These are phyloP conservation scores for Fomitopsis pulvina DNA, from an alignment of 768 basidiomycete genomes.

Conservation along the genomic window DNA sequence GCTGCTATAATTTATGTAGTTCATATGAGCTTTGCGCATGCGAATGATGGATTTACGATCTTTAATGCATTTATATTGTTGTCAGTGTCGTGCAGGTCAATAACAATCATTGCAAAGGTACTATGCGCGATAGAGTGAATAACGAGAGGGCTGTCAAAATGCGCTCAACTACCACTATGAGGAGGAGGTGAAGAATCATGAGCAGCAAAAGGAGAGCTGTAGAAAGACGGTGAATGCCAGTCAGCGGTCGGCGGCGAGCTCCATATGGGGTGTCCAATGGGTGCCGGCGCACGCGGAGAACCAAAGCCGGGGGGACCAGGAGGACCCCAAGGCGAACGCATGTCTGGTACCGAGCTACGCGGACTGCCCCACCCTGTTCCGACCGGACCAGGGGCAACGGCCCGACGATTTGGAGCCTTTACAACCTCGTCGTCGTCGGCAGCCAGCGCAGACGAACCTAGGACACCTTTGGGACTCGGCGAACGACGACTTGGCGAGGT, in stretches of 20 bases:
- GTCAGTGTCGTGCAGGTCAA: slow-evolving; percentile 24
- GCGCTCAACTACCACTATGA: slow-evolving; percentile 25
- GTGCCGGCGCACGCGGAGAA: slow-evolving; percentile 15
- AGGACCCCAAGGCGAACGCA: slow-evolving; percentile 42
- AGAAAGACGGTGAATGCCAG: slow-evolving; percentile 47
- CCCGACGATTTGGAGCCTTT: slow-evolving; percentile 35
- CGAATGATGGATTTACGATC: slow-evolving; percentile 7
- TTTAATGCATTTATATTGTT: slow-evolving; percentile 18
- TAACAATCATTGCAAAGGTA: slow-evolving; percentile 21
- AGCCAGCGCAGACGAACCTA: slow-evolving; percentile 73
- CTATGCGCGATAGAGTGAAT: slow-evolving; percentile 16
- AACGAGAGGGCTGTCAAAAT: slow-evolving; percentile 18
- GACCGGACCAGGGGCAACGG: slow-evolving; percentile 30
- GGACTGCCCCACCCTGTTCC: slow-evolving; percentile 42
- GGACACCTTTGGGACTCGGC: slow-evolving; percentile 54
- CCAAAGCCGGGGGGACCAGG: slow-evolving; percentile 25
- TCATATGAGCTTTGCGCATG: slow-evolving; percentile 6
- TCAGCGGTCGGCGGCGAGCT: slow-evolving; percentile 26
- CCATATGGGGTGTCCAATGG: slow-evolving; percentile 23
- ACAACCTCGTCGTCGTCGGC: slow-evolving; percentile 81
- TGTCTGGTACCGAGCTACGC: slow-evolving; percentile 27
- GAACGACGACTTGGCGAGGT: slow-evolving; percentile 50
- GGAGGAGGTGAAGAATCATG: slow-evolving; percentile 49
- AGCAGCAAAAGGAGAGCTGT: slow-evolving; percentile 39
- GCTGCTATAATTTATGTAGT: slow-evolving; percentile 44